A percentile compares a stretch with the other conserved stretches of the same genome.
Evolutionary conservation across 2,329 filamentous ascomycete genomes (phyloP).

Genomic region (Diplodia sapinea): DNA sequence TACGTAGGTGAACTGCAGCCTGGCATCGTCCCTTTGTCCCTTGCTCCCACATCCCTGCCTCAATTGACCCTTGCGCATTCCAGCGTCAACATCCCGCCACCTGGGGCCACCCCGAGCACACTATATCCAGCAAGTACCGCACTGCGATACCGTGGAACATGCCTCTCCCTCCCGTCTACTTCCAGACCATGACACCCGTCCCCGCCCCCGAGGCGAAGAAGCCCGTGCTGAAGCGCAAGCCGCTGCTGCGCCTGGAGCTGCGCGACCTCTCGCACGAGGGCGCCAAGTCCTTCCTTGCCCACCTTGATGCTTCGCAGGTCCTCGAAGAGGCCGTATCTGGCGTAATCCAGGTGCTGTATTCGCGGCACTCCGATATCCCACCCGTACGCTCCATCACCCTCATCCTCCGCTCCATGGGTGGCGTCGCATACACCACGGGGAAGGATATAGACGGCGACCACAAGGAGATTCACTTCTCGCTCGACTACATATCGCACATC

Average conservation of each 20-base stretch:
- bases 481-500: slow-evolving; percentile 68
- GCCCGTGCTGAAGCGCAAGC: slow-evolving; percentile 44
- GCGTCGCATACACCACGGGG: slow-evolving; percentile 89
- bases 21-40: slow-evolving; percentile 11
- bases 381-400: slow-evolving; percentile 86
- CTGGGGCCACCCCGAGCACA: slow-evolving; percentile 8
- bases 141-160: slow-evolving; percentile 9
- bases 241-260: slow-evolving; percentile 55
- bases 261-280: slow-evolving; percentile 62
- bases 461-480: slow-evolving; percentile 90
- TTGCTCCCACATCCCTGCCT: slow-evolving; percentile 21
- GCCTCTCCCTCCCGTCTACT: slow-evolving; percentile 35
- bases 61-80: slow-evolving; percentile 27
- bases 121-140: slow-evolving; percentile 26
- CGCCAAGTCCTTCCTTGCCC: slow-evolving; percentile 68
- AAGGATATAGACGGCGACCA: slow-evolving; percentile 80
- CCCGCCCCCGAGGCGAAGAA: slow-evolving; percentile 31
- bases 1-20: slow-evolving; percentile 9
- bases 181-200: slow-evolving; percentile 37
- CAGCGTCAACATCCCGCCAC: slow-evolving; percentile 12
- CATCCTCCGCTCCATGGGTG: slow-evolving; percentile 76
- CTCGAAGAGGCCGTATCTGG: slow-evolving; percentile 67
- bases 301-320: slow-evolving; percentile 66
- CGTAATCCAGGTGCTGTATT: slow-evolving; percentile 77
- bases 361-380: slow-evolving; percentile 50